phyloP scores from a whole-genome alignment of 306 rosid genomes.

The Quercus aquifolioides region DNA sequence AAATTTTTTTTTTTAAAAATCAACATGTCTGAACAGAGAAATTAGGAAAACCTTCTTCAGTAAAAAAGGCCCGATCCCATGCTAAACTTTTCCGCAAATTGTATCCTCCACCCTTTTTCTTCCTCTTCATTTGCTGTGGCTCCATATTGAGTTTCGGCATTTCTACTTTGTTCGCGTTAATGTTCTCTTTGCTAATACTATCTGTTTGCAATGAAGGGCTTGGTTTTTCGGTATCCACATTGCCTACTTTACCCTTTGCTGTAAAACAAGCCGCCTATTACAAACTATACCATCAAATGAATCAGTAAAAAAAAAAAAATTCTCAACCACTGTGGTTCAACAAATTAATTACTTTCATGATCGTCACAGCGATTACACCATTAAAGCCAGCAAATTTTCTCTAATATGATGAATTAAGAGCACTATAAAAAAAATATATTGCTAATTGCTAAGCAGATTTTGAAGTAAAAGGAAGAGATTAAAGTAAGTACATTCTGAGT shows the following conservation, averaged over 20 bases:
- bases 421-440: not conserved
- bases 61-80: conserved; percentile 89
- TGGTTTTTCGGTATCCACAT: conserved; percentile 15
- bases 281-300: not conserved
- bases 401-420: not conserved
- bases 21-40: not conserved
- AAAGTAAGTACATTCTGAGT: not conserved
- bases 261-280: not conserved
- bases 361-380: too few relatives aligned
- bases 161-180: conserved; percentile 40
- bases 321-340: not conserved
- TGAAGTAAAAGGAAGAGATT: not conserved
- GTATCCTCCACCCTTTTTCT: conserved; percentile 68
- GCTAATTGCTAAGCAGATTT: not conserved
- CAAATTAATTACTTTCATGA: not conserved
- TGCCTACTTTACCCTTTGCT: conserved; percentile 28
- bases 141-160: conserved; percentile 49
- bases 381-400: not conserved
- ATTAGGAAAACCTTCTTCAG: conserved; percentile 61
- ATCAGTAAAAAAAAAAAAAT: not conserved
- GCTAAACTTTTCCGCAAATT: conserved; percentile 93
- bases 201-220: conserved; percentile 18
- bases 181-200: conserved; percentile 38
- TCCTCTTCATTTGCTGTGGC: conserved; percentile 79
- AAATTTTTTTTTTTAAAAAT: not conserved